Base-by-base conservation (phyloP, 23 red algal genomes). In the Gracilaria gracilis region DNA sequence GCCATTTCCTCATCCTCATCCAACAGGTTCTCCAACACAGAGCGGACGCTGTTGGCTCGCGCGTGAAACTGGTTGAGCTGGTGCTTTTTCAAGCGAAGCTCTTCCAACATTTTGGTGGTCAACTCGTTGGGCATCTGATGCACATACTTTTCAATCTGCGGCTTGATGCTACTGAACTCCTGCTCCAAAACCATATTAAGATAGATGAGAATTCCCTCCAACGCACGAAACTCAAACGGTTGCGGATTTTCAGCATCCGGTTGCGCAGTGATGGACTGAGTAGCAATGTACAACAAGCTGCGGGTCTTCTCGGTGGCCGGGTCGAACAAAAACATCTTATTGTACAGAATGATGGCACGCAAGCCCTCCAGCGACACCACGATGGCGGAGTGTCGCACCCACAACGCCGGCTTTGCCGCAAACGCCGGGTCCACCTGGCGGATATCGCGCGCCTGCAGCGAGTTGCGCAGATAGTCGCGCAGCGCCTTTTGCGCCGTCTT, bases 1-100 rank as follows among this genome's bases (percentile, higher is more conserved):
- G 90, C 90, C 95, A 97, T 97, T 35, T 97, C 95, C 75, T 97
- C 95, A 72, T 97, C 95, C 24, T 97, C 95, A 37, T 93, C 83
- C 12, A 97, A 76, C 40, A 97, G 50, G 29, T 93, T 87, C 39
- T 91, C 79, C 46, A 97, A 71, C 24, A 90, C 80, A 27, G 67
- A 61, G 1, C 77, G 75, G 2, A 97, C 91, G 42, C 62, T 83
- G 32, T 86, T 62, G 9, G 91, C 91, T 53, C 95, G 69, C 0
- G 90, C 32, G 20, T 83, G 72, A 67, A 97, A 97, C 25, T 94
- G 83, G 64, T 86, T 97, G 12, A 97, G 80, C 38, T 81, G n/a
- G 54, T 93, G 90, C 85, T 97, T 94, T 25, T 62, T 61, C 36
- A 84, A 37, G 20, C 91, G 82, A 71, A 97, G 67, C 59, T 79